These are phyloP conservation scores for Metroxylon sagu DNA, from an alignment of 176 grass and related monocot species.

Conservation along the genomic window DNA sequence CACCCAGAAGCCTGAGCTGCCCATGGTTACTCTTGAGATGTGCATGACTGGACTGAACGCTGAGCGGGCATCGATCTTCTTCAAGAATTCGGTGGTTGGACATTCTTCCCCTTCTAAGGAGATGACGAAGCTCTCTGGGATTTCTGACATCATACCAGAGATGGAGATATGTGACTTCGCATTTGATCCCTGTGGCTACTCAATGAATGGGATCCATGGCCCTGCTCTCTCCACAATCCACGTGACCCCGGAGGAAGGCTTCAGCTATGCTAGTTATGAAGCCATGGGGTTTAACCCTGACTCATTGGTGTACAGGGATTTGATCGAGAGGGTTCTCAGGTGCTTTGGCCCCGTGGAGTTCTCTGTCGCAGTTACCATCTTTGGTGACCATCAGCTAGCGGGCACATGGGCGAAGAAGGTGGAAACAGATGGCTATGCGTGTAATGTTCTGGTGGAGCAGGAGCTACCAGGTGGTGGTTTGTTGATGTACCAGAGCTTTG, in stretches of 20 bases:
- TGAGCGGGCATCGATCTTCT: constrained; percentile 20
- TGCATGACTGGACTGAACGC: constrained; percentile 36
- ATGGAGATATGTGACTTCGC: constrained; percentile 44
- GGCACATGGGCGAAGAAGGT: constrained; percentile 16
- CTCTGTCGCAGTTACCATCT: constrained; percentile 30
- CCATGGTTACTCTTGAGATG: constrained; percentile 39
- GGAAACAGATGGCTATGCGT: constrained; percentile 23
- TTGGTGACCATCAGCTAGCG: constrained; percentile 11
- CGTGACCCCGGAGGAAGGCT: constrained; percentile 36
- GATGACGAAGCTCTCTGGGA: constrained; percentile 36
- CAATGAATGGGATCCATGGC: constrained; percentile 35
- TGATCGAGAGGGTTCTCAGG: constrained; percentile 26
- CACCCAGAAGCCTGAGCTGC: constrained; percentile 27
- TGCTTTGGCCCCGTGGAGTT: constrained; percentile 37
- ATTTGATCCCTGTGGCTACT: constrained; percentile 42
- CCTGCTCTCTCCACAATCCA: constrained; percentile 36
- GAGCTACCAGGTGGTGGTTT: constrained; percentile 24
- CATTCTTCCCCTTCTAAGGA: constrained; percentile 25
- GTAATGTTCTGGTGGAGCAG: constrained; percentile 11
- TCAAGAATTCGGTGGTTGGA: constrained; percentile 20
- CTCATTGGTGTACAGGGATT: constrained; percentile 12
- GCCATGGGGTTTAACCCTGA: constrained; percentile 27
- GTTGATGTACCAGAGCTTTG: constrained; percentile 29
- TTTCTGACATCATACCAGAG: constrained; percentile 31
- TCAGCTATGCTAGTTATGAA: constrained; percentile 48